Evolutionary conservation across 2,329 filamentous ascomycete genomes (phyloP).

Genomic region (Beauveria varroae): DNA sequence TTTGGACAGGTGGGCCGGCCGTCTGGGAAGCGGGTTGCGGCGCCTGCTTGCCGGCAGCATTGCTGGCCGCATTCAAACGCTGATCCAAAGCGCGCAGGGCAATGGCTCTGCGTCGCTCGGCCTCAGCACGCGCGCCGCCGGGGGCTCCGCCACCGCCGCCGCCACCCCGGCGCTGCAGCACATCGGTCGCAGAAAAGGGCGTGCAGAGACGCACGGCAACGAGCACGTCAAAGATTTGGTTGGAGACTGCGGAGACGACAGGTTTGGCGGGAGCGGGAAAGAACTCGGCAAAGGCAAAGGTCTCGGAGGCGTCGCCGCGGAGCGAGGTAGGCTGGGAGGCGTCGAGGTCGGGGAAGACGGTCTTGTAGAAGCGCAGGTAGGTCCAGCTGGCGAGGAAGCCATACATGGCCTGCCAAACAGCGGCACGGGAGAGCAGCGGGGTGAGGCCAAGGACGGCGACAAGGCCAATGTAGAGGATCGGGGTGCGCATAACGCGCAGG

Average conservation of each 20-base stretch:
- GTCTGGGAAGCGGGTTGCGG: constrained; percentile 28
- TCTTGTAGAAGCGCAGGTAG: constrained; percentile 92
- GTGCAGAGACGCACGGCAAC: constrained; percentile 72
- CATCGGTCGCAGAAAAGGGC: constrained; percentile 73
- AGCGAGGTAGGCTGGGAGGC: constrained; percentile 54
- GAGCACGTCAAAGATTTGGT: constrained; percentile 65
- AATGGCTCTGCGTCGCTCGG: constrained; percentile 79
- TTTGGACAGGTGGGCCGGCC: constrained; percentile 48
- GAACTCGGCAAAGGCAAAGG: constrained; percentile 92
- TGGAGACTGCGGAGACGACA: constrained; percentile 63
- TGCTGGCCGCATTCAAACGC: constrained; percentile 75
- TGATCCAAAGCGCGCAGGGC: constrained; percentile 90
- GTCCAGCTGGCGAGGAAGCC: constrained; percentile 88
- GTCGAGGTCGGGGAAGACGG: constrained; percentile 61
- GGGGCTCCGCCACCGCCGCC: constrained; percentile 23
- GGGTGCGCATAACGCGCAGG: constrained; percentile 69
- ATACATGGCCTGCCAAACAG: constrained; percentile 69
- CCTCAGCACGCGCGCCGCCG: constrained; percentile 75
- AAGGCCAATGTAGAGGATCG: constrained; percentile 66
- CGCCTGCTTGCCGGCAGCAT: constrained; percentile 23
- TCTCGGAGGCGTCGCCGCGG: constrained; percentile 89
- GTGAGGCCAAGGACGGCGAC: constrained; percentile 58
- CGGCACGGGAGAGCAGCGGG: constrained; percentile 57
- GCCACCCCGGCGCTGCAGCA: constrained; percentile 43
- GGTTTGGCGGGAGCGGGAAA: constrained; percentile 83